Conservation (phyloP, 495 filamentous ascomycete genomes). For the Talaromyces ruber region DNA sequence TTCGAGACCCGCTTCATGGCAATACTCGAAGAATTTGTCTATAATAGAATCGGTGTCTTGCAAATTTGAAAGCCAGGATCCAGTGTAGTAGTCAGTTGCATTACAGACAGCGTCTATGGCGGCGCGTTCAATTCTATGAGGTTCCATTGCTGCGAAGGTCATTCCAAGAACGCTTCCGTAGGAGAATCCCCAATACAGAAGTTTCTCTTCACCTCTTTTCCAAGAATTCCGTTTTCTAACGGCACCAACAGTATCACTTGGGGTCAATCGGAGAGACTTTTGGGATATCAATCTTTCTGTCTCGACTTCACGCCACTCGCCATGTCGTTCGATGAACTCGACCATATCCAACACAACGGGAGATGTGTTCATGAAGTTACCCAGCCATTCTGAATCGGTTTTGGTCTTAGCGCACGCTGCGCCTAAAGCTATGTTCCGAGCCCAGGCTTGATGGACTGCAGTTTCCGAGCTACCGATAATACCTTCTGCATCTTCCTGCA, state of each 20-base stretch:
- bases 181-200: constrained; percentile 51
- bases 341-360: constrained; percentile 22
- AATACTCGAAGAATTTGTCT: constrained; percentile 23
- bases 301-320: constrained; percentile 25
- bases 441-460: constrained; percentile 23
- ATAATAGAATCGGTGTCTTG: constrained; percentile 25
- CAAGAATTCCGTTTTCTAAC: constrained; percentile 30
- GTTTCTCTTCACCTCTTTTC: constrained; percentile 25
- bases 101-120: constrained; percentile 50
- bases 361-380: constrained; percentile 21
- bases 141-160: constrained; percentile 45
- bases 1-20: constrained; percentile 22
- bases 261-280: constrained; percentile 9
- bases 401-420: constrained; percentile 15
- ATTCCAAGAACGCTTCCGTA: constrained; percentile 61
- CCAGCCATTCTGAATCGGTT: constrained; percentile 14
- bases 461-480: constrained; percentile 23
- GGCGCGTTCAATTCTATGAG: constrained; percentile 38
- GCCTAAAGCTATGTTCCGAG: constrained; percentile 21
- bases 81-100: constrained; percentile 18
- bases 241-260: constrained; percentile 7
- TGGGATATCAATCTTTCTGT: constrained; percentile 10
- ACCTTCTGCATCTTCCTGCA: constrained; percentile 21
- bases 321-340: constrained; percentile 26
- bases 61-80: constrained; percentile 26